phyloP scores from a whole-genome alignment of 139 green algal species.

The Pleodorina starrii region DNA sequence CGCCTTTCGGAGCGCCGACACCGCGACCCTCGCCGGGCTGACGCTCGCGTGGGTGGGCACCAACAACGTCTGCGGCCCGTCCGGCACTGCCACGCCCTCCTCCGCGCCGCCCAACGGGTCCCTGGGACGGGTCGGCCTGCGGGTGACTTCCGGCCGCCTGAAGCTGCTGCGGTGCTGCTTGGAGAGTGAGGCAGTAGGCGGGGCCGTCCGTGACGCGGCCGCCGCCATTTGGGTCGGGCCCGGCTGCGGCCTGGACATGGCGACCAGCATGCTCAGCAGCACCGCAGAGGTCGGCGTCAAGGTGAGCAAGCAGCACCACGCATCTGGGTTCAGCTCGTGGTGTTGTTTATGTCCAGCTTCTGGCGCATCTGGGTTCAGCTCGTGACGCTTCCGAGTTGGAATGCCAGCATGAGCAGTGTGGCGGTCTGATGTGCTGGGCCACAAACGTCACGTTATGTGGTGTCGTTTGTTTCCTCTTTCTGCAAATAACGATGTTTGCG shows the following conservation, averaged over 20 bases:
- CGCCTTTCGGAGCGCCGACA: not conserved
- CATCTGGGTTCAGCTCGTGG: too few relatives aligned
- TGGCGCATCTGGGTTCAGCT: too few relatives aligned
- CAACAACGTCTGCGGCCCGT: too few relatives aligned
- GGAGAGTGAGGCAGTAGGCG: not conserved
- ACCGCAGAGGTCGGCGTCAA: not conserved
- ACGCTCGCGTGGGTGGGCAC: not conserved
- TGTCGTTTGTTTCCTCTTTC: too few relatives aligned
- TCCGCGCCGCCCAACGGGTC: not conserved
- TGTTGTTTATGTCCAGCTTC: too few relatives aligned
- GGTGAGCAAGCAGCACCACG: too few relatives aligned
- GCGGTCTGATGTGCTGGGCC: too few relatives aligned
- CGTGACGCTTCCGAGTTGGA: too few relatives aligned
- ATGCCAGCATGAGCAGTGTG: too few relatives aligned
- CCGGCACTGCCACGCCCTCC: too few relatives aligned
- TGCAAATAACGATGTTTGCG: too few relatives aligned
- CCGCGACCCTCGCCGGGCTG: not conserved
- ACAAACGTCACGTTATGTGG: too few relatives aligned
- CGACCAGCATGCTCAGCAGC: not conserved
- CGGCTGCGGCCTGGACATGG: not conserved
- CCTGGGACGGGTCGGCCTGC: not conserved
- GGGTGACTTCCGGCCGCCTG: not conserved
- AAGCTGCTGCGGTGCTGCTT: not conserved
- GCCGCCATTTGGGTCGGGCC: constrained; percentile 27
- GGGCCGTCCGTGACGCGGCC: not conserved